Base-by-base conservation (phyloP, 192 early-diverging fungal species). In the Podila epicladia region DNA sequence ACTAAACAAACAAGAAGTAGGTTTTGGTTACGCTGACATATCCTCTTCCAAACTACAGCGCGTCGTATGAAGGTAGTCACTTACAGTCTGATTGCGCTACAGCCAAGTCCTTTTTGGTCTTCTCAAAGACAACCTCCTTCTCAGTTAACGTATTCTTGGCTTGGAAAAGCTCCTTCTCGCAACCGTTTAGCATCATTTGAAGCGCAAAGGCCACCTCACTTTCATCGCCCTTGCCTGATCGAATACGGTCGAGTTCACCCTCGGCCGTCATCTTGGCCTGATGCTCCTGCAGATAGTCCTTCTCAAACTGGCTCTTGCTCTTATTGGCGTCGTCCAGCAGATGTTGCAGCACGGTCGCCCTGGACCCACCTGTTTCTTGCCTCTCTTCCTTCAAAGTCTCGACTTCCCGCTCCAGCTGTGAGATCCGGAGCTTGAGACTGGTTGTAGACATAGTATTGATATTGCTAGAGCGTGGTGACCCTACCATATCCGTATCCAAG, bases 301-400 rank as follows among this genome's bases (percentile, higher is more conserved):
- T 65, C 83, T 94, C 88, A 45, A 86, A 91, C 69, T 88, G 89
- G 33, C 64, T 41, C 60, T 91, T 93, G 29, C 87, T 55, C 29
- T 84, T 71, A 38, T 88, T 87, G 11, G 88, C 82, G 66, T 93
- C 92, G n/a, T 91, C 86, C 31, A 94, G 74, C 24, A 88, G 57
- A 62, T 86, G 88, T 73, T 94, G 84, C 49, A 94, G 72, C n/a
- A 87, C 72, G 19, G 82, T 55, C 0, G 89, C 69, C 49, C 73
- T 84, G 13, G 84, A 79, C 9, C 58, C 64, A 22, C 82, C 79
- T 22, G 63, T 62, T 2, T 71, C 63, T 48, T 72, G 71, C 9
- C 53, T 67, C 51, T 82, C 74, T 4, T 85, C 84, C 49, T 73
- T 72, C 63, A 85, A 38, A 13, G 62, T 69, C 63, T 82, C 64